Base-by-base conservation (phyloP, 768 basidiomycete species). In the Steccherinum ochraceum region DNA sequence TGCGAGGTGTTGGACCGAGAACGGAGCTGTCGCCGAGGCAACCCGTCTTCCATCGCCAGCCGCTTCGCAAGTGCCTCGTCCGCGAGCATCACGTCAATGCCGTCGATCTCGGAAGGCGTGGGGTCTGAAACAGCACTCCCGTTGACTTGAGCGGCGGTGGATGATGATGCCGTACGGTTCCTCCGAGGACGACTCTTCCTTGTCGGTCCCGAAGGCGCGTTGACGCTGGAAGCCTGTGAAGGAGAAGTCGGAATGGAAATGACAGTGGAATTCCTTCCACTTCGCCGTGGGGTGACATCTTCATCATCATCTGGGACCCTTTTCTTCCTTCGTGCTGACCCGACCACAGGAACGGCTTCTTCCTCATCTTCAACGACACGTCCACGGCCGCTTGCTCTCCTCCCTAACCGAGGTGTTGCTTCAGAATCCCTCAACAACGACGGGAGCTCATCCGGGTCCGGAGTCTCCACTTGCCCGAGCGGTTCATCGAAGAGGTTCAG, bases 1-100 rank as follows among this genome's bases (percentile, higher is more conserved):
- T 52, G 58, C 45, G 58, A 62, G 4, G 63, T 60, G 40, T 61
- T 65, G 24, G 66, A 59, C 20, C 67, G 54, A 25, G 66, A 62
- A 7, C 67, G 62, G 27, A 69, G 54, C 52, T 61, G 55, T 20
- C 66, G 63, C 25, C 52, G 47, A 2, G 60, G 58, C 23, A 44
- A 48, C n/a, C 48, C 61, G 24, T 65, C 56, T 53, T 67, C 65
- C 58, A 53, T 46, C 11, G 63, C 62, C n/a, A 66, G 61, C 46
- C 52, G 47, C 46, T 61, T 62, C 2, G 66, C 66, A 4, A 64
- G 50, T 23, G 60, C 65, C 2, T 63, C 66, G 23, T 64, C 58
- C 42, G 55, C 51, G 49, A 52, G 25, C 46, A 52, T 41, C 46
- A 46, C 23, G 39, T 45, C 50, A 24, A 40, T 45, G 40, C 46